Evolutionary conservation across 768 basidiomycete species (phyloP).

Genomic region (Macrolepiota fuliginosa): DNA sequence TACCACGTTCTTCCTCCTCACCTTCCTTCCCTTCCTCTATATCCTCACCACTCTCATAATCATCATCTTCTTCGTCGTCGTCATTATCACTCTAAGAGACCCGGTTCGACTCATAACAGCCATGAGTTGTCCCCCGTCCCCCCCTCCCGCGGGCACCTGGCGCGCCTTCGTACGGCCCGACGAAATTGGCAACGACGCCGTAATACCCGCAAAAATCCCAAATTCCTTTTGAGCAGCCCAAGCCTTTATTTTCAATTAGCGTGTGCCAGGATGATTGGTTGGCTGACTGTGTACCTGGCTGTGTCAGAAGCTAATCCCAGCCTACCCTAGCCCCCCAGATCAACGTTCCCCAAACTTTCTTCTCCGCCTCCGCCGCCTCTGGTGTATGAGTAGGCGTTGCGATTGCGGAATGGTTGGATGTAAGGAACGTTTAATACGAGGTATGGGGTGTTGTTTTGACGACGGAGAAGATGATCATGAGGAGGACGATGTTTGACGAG

Average conservation of each 20-base stretch:
- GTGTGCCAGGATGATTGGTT: neutral
- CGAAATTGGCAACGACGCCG: slow-evolving; percentile 55
- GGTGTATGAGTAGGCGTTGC: slow-evolving; percentile 16
- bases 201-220: slow-evolving; percentile 69
- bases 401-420: slow-evolving; percentile 59
- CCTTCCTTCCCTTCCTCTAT: slow-evolving; percentile 40
- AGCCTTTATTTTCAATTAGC: slow-evolving; percentile 34
- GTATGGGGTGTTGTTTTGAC: slow-evolving; percentile 86
- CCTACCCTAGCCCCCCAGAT: slow-evolving; percentile 71
- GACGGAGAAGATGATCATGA: slow-evolving; percentile 90
- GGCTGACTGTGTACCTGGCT: slow-evolving; percentile 43
- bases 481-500: slow-evolving; percentile 88
- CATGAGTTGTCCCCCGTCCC: slow-evolving; percentile 45
- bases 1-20: slow-evolving; percentile 27
- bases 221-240: slow-evolving; percentile 70
- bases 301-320: slow-evolving; percentile 61
- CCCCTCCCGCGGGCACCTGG: slow-evolving; percentile 25
- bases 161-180: slow-evolving; percentile 35
- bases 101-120: slow-evolving; percentile 39
- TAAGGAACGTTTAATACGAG: slow-evolving; percentile 71
- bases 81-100: slow-evolving; percentile 33
- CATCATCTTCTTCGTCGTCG: slow-evolving; percentile 34
- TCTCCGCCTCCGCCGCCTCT: slow-evolving; percentile 59
- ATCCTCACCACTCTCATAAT: slow-evolving; percentile 34
- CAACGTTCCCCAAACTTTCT: slow-evolving; percentile 91